Evolutionary conservation across 2,329 filamentous ascomycete species (phyloP), one percentile per base, ranked within the genome.

Genomic region (Nannizziopsis arthrosporioides): DNA sequence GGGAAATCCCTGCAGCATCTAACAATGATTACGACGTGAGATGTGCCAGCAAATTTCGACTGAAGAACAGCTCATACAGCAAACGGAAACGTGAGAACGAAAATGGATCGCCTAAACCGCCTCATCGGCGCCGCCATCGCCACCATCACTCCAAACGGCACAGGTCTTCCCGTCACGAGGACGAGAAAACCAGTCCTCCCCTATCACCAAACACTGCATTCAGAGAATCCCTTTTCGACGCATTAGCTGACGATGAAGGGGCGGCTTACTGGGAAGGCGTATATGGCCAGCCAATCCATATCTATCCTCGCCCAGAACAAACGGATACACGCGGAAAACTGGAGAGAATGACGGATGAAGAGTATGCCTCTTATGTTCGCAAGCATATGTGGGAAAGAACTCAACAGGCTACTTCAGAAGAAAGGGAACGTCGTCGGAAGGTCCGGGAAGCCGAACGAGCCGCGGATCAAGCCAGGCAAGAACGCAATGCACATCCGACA

Each of bases 321-420:
- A 57, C 65, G 54, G 76, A 76, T 59, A 45, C 68, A 54, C 44
- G 68, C 56, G 77, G 76, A 12, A 71, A 74, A 50, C 71, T 94
- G 10, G 87, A 94, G 65, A 75, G 74, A 54, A 96, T 96, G 90
- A 81, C 74, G 7, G 92, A 96, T 57, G 89, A 96, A 22, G 85
- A 95, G 63, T 98, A 96, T 63, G 84, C 86, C 0, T 73, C 80
- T 1, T 84, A 89, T 63, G 90, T 98, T 35, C 80, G 90, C 14
- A 76, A 76, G 45, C 82, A 81, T 66, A 96, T 98, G 92, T 98
- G 88, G 83, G 89, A 95, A 72, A 88, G 86, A 68, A 93, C 85
- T 46, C 81, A 94, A 61, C 82, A 90, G 55, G 85, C 90, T 17
- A 69, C 93, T 45, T 64, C 90, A 0, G 84, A 92, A 58, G 87